Base-by-base conservation (phyloP, 495 filamentous ascomycete species). In the Penicillium flavigenum region DNA sequence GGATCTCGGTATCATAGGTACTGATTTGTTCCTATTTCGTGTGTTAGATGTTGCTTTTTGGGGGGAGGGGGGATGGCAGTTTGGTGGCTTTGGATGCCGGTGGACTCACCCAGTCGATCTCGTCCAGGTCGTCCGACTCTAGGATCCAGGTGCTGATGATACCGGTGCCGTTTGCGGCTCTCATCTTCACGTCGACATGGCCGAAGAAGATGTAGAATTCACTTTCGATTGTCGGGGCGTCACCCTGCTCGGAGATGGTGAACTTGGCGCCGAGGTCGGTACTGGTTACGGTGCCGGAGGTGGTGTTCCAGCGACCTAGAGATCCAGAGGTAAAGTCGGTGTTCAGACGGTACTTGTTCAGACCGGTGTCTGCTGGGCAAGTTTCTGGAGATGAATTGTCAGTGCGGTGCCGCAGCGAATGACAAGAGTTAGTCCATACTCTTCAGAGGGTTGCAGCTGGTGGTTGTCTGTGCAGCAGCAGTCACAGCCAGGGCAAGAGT, bases 121-220 rank as follows among this genome's bases (percentile, higher is more conserved):
- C 94, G 71, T 98, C 94, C 12, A 97, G 81, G 59, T 85, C 84
- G 68, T 95, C 91, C 10, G 92, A 97, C 67, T 93, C 85, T 45
- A 98, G 71, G 6, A 98, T 89, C 47, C 89, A 79, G 7, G 86
- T 91, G 72, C 87, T 81, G 65, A 95, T 82, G 53, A 96, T 86
- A 60, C 91, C 91, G 27, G 76, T 79, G 17, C 91, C 91, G 2
- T 77, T 74, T 2, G 91, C 84, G 12, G 88, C 85, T 74, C 89
- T 86, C 77, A 92, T 78, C 51, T 77, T 78, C 44, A 92, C 83
- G 64, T 91, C 88, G 48, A 88, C 81, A 57, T 80, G 80, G 42
- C 91, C 91, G 64, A 88, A 92, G 75, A 93, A 86, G 77, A 94
- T 85, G 73, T 90, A 90, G 68, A 86, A 90, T 54, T 88, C 80